Conservation (phyloP, 2,329 filamentous ascomycete genomes). For the Penicillium sp. region DNA sequence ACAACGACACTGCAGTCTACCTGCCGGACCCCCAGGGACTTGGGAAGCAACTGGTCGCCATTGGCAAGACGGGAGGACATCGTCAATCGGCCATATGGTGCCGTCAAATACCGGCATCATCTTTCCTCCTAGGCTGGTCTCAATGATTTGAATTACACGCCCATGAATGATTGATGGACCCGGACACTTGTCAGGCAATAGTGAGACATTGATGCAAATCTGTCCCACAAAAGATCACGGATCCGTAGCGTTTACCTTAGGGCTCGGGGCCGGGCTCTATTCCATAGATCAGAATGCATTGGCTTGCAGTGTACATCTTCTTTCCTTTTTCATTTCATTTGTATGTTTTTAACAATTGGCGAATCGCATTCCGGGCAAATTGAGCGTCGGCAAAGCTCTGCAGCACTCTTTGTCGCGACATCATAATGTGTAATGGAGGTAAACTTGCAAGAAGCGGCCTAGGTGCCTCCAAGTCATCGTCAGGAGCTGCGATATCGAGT, state of each 20-base stretch:
- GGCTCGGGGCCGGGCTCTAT: neutral
- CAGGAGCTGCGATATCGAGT: slow-evolving; percentile 34
- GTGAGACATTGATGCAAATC: neutral
- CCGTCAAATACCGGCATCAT: neutral
- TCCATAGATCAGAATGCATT: neutral
- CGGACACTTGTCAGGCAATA: neutral
- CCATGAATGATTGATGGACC: neutral
- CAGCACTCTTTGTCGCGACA: slow-evolving; percentile 23
- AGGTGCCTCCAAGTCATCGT: slow-evolving; percentile 12
- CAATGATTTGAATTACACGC: neutral
- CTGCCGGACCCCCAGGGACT: neutral
- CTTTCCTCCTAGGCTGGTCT: neutral
- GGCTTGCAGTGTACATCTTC: neutral
- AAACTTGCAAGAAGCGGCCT: slow-evolving; percentile 25
- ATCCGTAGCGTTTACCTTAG: neutral
- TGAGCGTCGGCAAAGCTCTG: slow-evolving; percentile 9
- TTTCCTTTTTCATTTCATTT: slow-evolving; percentile 10
- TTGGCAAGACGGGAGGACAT: neutral
- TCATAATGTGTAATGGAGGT: slow-evolving; percentile 32
- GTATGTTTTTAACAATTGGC: slow-evolving; percentile 14
- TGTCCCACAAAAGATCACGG: neutral
- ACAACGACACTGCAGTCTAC: neutral
- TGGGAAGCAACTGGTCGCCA: neutral
- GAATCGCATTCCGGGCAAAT: slow-evolving; percentile 9
- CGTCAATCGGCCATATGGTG: neutral